Evolutionary conservation across 2,329 filamentous ascomycete species (phyloP).

Genomic region (Bretziella fagacearum): DNA sequence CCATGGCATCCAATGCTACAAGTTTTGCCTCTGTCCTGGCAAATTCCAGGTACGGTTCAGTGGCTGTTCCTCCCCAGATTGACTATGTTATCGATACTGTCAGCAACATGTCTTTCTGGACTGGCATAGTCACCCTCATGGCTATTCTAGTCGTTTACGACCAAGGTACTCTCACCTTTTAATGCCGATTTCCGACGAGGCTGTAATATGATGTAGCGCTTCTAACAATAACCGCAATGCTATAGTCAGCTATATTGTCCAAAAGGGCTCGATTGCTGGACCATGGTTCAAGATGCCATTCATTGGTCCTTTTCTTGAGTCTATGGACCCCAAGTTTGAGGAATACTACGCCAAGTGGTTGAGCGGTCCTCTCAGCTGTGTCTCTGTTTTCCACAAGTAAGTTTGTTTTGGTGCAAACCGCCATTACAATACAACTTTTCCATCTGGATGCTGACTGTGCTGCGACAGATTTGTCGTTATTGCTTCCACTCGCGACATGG

Average conservation of each 20-base stretch:
- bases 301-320: conserved; percentile 90
- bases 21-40: conserved; percentile 55
- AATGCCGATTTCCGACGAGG: not conserved
- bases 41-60: conserved; percentile 35
- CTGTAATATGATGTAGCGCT: too few relatives aligned
- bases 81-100: conserved; percentile 37
- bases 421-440: not conserved
- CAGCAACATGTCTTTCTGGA: conserved; percentile 28
- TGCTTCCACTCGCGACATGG: conserved; percentile 84
- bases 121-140: conserved; percentile 45
- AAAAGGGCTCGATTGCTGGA: conserved; percentile 61
- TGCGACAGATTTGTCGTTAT: conserved; percentile 76
- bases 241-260: conserved; percentile 55
- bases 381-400: conserved; percentile 98
- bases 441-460: not conserved
- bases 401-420: conserved; percentile 20
- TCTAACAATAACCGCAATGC: conserved; percentile 1
- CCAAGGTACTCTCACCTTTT: conserved; percentile 43
- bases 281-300: conserved; percentile 65
- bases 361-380: conserved; percentile 83
- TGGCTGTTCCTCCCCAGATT: conserved; percentile 37
- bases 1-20: conserved; percentile 34
- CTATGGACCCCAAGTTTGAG: conserved; percentile 77
- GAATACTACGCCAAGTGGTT: conserved; percentile 86
- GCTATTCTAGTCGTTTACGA: conserved; percentile 65